Conservation (phyloP, 306 rosid species). For the Trifolium dubium region DNA sequence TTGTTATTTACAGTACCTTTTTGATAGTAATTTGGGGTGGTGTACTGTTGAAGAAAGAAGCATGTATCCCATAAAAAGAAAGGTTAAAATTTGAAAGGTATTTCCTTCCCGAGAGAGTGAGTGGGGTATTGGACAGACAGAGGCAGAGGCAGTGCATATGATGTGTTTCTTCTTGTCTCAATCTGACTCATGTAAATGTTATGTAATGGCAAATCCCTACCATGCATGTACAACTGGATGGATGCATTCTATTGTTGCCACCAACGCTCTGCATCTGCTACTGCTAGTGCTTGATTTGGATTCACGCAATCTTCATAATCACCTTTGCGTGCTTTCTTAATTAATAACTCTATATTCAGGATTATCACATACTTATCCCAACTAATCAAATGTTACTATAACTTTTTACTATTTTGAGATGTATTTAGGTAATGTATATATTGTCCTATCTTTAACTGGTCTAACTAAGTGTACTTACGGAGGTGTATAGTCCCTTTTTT, state of each 20-base stretch:
- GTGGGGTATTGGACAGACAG: slow-evolving; percentile 13
- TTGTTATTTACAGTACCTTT: no score
- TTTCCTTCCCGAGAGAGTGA: neutral
- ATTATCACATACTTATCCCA: no score
- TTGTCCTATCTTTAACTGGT: no score
- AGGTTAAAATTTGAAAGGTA: neutral
- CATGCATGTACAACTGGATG: neutral
- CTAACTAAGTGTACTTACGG: no score
- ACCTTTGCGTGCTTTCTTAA: neutral
- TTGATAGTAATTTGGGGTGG: no score
- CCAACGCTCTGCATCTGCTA: no score
- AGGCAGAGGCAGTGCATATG: neutral
- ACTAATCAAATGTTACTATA: no score
- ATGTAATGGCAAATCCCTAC: neutral
- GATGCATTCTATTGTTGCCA: neutral
- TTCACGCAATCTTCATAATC: slow-evolving; percentile 4
- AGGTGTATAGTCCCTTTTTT: no score
- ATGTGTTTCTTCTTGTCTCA: slow-evolving; percentile 18
- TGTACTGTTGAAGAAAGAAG: neutral
- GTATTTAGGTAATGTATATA: no score
- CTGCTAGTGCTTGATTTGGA: slow-evolving; percentile 35
- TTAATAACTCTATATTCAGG: no score
- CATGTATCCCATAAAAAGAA: neutral
- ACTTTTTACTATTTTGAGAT: no score
- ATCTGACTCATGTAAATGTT: neutral